phyloP scores from a whole-genome alignment of 495 filamentous ascomycete species.

The Penicillium samsonianum region DNA sequence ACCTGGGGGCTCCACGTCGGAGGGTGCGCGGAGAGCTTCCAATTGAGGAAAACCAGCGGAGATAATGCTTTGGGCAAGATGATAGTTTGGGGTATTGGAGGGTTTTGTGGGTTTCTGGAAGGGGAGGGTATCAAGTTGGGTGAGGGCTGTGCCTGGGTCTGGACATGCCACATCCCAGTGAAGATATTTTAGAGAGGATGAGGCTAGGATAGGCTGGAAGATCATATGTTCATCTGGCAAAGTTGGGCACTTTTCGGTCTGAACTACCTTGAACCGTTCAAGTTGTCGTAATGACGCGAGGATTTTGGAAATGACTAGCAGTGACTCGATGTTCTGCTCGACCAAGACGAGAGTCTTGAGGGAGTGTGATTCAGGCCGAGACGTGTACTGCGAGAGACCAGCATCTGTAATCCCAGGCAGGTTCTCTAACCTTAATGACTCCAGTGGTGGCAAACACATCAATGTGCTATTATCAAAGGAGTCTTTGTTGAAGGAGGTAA shows the following conservation, averaged over 20 bases:
- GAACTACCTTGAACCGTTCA: conserved; percentile 68
- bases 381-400: conserved; percentile 73
- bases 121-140: conserved; percentile 41
- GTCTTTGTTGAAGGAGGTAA: conserved; percentile 70
- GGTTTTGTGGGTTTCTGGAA: conserved; percentile 40
- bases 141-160: conserved; percentile 42
- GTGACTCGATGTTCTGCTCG: conserved; percentile 64
- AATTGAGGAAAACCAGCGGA: conserved; percentile 71
- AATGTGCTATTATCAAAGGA: conserved; percentile 74
- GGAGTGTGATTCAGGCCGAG: conserved; percentile 54
- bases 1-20: conserved; percentile 67
- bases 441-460: conserved; percentile 67
- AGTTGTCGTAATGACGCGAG: conserved; percentile 65
- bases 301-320: conserved; percentile 73
- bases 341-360: conserved; percentile 64
- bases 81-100: conserved; percentile 59
- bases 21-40: conserved; percentile 66
- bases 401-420: conserved; percentile 74
- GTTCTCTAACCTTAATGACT: conserved; percentile 72
- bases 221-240: conserved; percentile 60
- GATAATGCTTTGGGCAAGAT: conserved; percentile 72
- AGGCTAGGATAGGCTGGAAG: conserved; percentile 70
- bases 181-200: conserved; percentile 61
- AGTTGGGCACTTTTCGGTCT: conserved; percentile 59
- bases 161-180: conserved; percentile 79